These are phyloP conservation scores for Exophiala dermatitidis DNA, from an alignment of 2,329 filamentous ascomycete species.

Conservation along the genomic window DNA sequence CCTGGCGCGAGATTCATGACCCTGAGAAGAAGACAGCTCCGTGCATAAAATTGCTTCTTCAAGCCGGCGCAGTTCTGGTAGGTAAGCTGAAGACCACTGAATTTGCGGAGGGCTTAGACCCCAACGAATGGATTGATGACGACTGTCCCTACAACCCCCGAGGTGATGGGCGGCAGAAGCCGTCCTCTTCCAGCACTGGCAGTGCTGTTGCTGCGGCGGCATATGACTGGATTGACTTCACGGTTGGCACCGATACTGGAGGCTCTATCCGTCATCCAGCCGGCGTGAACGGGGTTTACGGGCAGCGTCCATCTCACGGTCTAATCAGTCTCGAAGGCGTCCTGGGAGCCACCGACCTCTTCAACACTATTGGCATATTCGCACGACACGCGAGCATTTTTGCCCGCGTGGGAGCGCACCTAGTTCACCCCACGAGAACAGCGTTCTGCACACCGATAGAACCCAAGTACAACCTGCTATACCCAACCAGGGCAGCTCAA, in stretches of 20 bases:
- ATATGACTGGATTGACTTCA: constrained; percentile 33
- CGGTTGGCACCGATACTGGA: constrained; percentile 31
- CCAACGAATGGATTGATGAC: constrained; percentile 31
- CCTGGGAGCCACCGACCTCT: constrained; percentile 33
- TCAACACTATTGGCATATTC: constrained; percentile 32
- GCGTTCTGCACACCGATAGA: background rate
- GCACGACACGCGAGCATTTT: constrained; percentile 27
- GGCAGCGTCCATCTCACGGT: constrained; percentile 42
- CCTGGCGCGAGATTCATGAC: constrained; percentile 18
- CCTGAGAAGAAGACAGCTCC: constrained; percentile 17
- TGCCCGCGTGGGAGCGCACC: constrained; percentile 15
- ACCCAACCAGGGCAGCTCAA: constrained; percentile 26
- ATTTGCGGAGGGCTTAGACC: constrained; percentile 22
- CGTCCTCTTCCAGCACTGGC: constrained; percentile 27
- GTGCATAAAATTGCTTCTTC: constrained; percentile 18
- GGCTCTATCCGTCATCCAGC: constrained; percentile 45
- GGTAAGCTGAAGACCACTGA: constrained; percentile 23
- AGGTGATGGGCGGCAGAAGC: constrained; percentile 33
- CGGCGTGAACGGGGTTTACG: constrained; percentile 39
- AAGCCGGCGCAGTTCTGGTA: constrained; percentile 22
- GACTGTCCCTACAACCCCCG: constrained; percentile 36
- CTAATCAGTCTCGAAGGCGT: constrained; percentile 43
- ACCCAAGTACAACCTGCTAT: constrained; percentile 24
- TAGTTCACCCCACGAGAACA: constrained; percentile 8
- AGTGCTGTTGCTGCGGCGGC: constrained; percentile 29